Evolutionary conservation across 2,329 filamentous ascomycete genomes (phyloP).

Genomic region (Colletotrichum sp.): DNA sequence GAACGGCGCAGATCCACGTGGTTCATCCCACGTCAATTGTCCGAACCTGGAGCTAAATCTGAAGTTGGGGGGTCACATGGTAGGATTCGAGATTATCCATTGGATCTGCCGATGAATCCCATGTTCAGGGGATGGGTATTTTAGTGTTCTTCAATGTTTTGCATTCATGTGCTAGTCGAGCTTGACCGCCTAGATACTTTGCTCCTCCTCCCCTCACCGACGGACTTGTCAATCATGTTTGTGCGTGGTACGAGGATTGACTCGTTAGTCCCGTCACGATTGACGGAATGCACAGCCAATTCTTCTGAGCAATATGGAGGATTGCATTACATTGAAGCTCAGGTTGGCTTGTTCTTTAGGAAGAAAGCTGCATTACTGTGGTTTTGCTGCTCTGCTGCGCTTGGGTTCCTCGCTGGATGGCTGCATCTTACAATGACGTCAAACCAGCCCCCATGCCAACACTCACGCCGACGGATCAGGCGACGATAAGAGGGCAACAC

Average conservation of each 20-base stretch:
- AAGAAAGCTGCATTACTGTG: neutral
- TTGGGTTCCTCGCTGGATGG: neutral
- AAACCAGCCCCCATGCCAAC: neutral
- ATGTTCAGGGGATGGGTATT: neutral
- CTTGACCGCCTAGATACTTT: neutral
- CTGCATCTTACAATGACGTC: neutral
- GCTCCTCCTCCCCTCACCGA: neutral
- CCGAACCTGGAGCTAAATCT: neutral
- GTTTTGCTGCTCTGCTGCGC: neutral
- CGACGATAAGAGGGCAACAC: neutral
- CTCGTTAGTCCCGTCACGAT: neutral
- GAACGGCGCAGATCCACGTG: neutral
- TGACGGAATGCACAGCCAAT: neutral
- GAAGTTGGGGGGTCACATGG: neutral
- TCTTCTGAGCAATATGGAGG: no score
- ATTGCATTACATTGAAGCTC: neutral
- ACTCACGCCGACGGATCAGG: neutral
- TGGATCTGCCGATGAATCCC: neutral
- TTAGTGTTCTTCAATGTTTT: neutral
- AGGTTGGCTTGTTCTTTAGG: neutral
- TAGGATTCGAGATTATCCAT: neutral
- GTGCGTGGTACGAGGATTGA: neutral
- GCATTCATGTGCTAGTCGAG: neutral
- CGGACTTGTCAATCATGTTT: neutral
- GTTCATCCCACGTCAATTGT: neutral